Evolutionary conservation across 163 green algal species (phyloP), one percentile per base, ranked within the genome.

Genomic region (Prototheca cutis): DNA sequence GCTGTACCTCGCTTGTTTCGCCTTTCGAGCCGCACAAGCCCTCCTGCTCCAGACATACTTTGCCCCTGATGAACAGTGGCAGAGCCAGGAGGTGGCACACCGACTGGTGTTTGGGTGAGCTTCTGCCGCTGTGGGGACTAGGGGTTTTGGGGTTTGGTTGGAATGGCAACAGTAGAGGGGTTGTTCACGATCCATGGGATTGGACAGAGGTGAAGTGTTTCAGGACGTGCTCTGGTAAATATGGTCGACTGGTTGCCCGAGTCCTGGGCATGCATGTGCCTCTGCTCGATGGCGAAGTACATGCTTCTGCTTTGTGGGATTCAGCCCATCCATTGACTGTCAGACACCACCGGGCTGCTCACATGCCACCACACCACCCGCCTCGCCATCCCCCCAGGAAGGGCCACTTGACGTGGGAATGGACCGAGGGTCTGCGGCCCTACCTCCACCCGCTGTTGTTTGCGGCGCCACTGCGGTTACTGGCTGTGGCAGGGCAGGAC

Each of bases 31-130:
- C 5, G 10, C 28, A 27, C 39, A 62, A 10, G 70, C 65, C 0
- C n/a, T 80, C 3, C 3, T 70, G 18, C 30, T 83, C 2, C 40
- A 58, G 1, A 87, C 80, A 21, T 72, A 67, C n/a, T 87, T 88
- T 68, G 78, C 77, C 33, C 78, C 82, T 5, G 82, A 89, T 53
- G 82, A 89, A 56, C 82, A 76, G 39, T 89, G 81, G 81, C 82
- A 89, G 54, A 67, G 69, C 51, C 40, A 69, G 6, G 82, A 89
- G 49, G 73, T 86, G 13, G 82, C 82, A 2, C 80, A 89, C 58
- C 36, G 51, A 6, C 40, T 84, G 6, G 74, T 78, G 2, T 89
- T 85, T 58, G 75, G 80, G 75, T 86, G 34, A 40, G 72, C 25
- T 24, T 23, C 59, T 51, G 23, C 24, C 23, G 17, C 33, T 29